A percentile compares a stretch with the other conserved stretches of the same genome.
Conservation (phyloP, 2,329 filamentous ascomycete genomes). For the Paramyrothecium roridum region DNA sequence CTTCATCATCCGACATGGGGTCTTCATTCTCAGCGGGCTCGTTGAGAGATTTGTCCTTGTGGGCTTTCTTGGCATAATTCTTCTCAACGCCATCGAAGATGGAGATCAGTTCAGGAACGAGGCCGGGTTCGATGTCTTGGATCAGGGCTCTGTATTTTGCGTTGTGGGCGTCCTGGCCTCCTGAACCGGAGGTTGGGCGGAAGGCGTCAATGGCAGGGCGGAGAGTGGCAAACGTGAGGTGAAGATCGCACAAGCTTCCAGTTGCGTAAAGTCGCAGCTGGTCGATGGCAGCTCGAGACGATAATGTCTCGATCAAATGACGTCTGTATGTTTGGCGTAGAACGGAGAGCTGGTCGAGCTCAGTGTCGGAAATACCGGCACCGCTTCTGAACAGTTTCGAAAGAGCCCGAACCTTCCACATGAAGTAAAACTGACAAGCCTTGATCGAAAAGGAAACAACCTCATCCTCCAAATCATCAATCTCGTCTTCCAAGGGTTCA, state of each 20-base stretch:
- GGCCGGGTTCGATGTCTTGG: slow-evolving; percentile 62
- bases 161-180: slow-evolving; percentile 14
- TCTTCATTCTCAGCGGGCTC: slow-evolving; percentile 71
- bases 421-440: slow-evolving; percentile 81
- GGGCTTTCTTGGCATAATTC: slow-evolving; percentile 68
- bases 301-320: slow-evolving; percentile 65
- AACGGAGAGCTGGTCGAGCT: slow-evolving; percentile 58
- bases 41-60: slow-evolving; percentile 54
- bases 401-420: slow-evolving; percentile 78
- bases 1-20: slow-evolving; percentile 60
- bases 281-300: slow-evolving; percentile 68
- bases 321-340: slow-evolving; percentile 56
- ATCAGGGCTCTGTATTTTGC: slow-evolving; percentile 45
- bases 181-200: slow-evolving; percentile 19
- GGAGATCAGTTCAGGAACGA: slow-evolving; percentile 66
- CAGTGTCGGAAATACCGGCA: slow-evolving; percentile 50
- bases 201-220: slow-evolving; percentile 49
- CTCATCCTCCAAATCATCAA: slow-evolving; percentile 76
- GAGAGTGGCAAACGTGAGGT: slow-evolving; percentile 74
- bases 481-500: slow-evolving; percentile 64
- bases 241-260: slow-evolving; percentile 76
- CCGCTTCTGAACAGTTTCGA: slow-evolving; percentile 52
- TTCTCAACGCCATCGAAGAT: slow-evolving; percentile 78
- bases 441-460: slow-evolving; percentile 74
- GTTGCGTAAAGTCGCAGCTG: slow-evolving; percentile 74